phyloP scores from a whole-genome alignment of 495 filamentous ascomycete species.

The Neurospora africana region DNA sequence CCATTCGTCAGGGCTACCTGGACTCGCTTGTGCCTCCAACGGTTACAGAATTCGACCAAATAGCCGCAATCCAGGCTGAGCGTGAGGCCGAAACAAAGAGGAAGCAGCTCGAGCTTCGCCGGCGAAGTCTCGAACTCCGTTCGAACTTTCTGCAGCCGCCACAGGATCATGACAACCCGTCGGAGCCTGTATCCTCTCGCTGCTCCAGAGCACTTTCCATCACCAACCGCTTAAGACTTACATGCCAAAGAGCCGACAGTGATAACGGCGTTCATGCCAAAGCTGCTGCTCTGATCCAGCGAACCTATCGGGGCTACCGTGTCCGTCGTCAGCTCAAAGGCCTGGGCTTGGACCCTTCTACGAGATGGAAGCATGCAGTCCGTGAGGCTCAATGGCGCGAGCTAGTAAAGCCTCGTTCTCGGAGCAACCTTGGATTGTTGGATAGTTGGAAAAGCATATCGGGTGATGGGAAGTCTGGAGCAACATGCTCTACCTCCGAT shows the following conservation, averaged over 20 bases:
- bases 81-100: constrained; percentile 34
- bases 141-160: constrained; percentile 13
- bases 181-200: background rate
- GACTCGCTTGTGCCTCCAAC: constrained; percentile 38
- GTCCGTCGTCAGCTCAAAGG: constrained; percentile 55
- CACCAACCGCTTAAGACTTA: background rate
- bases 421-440: constrained; percentile 8
- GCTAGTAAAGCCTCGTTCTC: constrained; percentile 37
- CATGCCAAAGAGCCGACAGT: background rate
- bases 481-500: background rate
- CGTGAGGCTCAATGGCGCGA: constrained; percentile 53
- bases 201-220: background rate
- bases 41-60: constrained; percentile 29
- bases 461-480: background rate
- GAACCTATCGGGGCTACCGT: constrained; percentile 62
- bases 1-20: constrained; percentile 33
- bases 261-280: constrained; percentile 16
- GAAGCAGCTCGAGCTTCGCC: constrained; percentile 23
- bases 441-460: background rate
- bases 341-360: constrained; percentile 51
- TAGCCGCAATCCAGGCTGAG: constrained; percentile 33
- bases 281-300: constrained; percentile 50
- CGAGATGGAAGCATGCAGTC: constrained; percentile 59
- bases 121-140: constrained; percentile 12
- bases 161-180: background rate